A percentile compares a stretch with the other conserved stretches of the same genome.
phyloP scores from a whole-genome alignment of 2,329 filamentous ascomycete species.

The Gnomoniopsis sp. region DNA sequence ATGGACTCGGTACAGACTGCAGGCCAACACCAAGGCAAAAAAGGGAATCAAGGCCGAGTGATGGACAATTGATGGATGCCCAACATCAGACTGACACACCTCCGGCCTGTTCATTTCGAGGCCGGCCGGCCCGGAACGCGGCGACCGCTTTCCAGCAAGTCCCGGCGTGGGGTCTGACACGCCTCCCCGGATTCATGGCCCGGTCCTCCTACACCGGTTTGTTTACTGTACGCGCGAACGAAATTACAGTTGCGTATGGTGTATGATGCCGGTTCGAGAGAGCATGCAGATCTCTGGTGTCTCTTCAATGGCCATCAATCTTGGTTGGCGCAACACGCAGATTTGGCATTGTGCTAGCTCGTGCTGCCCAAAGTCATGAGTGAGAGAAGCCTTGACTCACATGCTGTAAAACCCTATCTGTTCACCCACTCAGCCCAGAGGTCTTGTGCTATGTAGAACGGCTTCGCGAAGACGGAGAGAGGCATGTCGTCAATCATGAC shows the following conservation, averaged over 20 bases:
- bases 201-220: background rate
- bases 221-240: background rate
- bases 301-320: background rate
- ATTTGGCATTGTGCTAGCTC: background rate
- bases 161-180: background rate
- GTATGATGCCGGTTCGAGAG: background rate
- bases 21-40: background rate
- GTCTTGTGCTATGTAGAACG: background rate
- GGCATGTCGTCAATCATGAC: background rate
- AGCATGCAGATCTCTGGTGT: background rate
- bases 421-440: background rate
- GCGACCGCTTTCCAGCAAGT: background rate
- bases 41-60: background rate
- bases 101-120: background rate
- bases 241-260: background rate
- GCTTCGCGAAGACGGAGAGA: background rate
- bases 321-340: background rate
- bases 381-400: background rate
- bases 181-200: background rate
- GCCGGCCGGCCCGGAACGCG: background rate
- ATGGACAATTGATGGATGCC: background rate
- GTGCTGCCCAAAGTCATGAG: background rate
- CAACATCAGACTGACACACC: background rate
- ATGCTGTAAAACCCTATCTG: background rate
- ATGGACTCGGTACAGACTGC: background rate